Conservation (phyloP, 169 alveolate genomes). For the Cryptosporidium ubiquitum region DNA sequence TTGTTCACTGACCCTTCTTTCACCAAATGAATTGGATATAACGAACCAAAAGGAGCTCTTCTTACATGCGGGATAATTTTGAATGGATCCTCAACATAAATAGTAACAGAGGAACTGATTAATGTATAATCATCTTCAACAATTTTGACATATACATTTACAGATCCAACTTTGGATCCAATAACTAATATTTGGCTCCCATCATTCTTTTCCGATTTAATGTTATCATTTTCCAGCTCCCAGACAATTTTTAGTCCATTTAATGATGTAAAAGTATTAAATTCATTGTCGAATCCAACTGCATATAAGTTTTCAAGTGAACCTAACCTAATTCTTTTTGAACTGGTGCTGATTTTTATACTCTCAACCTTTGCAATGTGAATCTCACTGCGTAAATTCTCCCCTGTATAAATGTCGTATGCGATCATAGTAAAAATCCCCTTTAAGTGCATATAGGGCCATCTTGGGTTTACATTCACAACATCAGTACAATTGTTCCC, state of each 20-base stretch:
- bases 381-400: constrained; percentile 53
- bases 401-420: constrained; percentile 31
- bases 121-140: background rate
- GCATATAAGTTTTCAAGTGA: constrained; percentile 47
- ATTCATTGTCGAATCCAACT: constrained; percentile 58
- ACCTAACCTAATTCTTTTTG: constrained; percentile 68
- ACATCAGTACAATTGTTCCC: constrained; percentile 55
- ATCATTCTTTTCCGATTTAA: constrained; percentile 12
- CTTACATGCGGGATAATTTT: constrained; percentile 22
- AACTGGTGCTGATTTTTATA: constrained; percentile 51
- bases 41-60: constrained; percentile 54
- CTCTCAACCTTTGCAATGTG: constrained; percentile 71
- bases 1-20: constrained; percentile 5
- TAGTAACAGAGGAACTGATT: constrained; percentile 15
- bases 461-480: constrained; percentile 4
- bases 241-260: constrained; percentile 31
- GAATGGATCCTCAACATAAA: constrained; percentile 62
- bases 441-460: constrained; percentile 23
- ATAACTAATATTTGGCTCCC: constrained; percentile 42
- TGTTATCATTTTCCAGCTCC: constrained; percentile 46
- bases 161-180: constrained; percentile 67
- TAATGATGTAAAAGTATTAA: constrained; percentile 50
- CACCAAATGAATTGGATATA: constrained; percentile 14
- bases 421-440: constrained; percentile 63
- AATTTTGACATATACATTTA: constrained; percentile 10